Evolutionary conservation across 164 flowering plant genomes (phyloP).

Genomic region (Liriodendron chinense): DNA sequence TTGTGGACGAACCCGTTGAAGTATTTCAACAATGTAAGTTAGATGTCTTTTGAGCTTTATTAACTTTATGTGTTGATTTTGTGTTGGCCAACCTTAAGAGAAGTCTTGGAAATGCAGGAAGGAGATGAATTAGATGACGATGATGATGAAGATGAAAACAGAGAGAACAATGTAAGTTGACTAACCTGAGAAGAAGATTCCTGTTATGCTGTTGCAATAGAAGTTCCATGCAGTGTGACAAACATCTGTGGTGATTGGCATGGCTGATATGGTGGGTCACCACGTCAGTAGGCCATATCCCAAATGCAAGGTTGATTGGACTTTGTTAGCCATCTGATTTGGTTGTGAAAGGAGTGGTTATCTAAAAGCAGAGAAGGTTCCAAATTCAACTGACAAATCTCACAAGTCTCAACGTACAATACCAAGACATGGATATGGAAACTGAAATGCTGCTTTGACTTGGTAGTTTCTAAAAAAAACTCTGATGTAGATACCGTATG

Average conservation of each 20-base stretch:
- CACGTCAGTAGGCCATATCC: too few species aligned
- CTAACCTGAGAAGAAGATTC: neutral
- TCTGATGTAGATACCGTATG: too few species aligned
- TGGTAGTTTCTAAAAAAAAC: too few species aligned
- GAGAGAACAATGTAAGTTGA: conserved; percentile 7
- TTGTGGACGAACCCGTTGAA: conserved; percentile 88
- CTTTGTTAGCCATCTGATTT: too few species aligned
- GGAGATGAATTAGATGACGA: conserved; percentile 59
- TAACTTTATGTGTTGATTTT: neutral
- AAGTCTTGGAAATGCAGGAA: conserved; percentile 36
- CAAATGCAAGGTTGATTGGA: too few species aligned
- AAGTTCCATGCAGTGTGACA: neutral
- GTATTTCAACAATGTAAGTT: conserved; percentile 69
- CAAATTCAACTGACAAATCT: too few species aligned
- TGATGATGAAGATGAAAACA: conserved; percentile 48
- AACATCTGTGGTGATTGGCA: neutral
- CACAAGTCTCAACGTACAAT: too few species aligned
- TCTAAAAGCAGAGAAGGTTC: too few species aligned
- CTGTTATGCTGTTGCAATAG: neutral
- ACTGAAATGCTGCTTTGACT: too few species aligned
- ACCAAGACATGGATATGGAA: too few species aligned
- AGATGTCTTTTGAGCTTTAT: neutral
- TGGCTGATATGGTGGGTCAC: neutral
- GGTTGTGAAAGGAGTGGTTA: too few species aligned
- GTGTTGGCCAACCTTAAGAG: neutral